phyloP scores from a whole-genome alignment of 352 stramenopile species.

The Pythium plurisporium region DNA sequence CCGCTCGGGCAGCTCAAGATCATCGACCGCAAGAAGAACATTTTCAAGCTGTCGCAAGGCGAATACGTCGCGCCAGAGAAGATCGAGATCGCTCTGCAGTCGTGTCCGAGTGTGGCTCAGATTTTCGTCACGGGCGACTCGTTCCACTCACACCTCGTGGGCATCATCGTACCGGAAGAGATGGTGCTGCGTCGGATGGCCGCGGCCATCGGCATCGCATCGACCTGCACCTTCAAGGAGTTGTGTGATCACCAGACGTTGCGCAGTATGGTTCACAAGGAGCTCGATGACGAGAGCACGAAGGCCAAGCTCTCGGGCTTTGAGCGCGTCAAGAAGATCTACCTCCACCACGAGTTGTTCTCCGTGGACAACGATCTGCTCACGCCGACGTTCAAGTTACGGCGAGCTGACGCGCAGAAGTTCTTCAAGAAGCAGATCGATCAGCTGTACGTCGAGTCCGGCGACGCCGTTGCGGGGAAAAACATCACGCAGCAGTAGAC shows the following conservation, averaged over 20 bases:
- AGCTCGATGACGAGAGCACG: slow-evolving; percentile 49
- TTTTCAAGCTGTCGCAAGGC: slow-evolving; percentile 92
- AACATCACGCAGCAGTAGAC: slow-evolving; percentile 24
- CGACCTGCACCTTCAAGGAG: slow-evolving; percentile 27
- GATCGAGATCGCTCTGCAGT: slow-evolving; percentile 92
- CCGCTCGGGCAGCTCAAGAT: slow-evolving; percentile 87
- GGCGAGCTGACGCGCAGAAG: slow-evolving; percentile 65
- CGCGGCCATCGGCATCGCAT: slow-evolving; percentile 31
- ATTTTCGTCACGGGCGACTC: slow-evolving; percentile 96
- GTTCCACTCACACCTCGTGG: slow-evolving; percentile 93
- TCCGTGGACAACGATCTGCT: slow-evolving; percentile 92
- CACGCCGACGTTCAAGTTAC: slow-evolving; percentile 97
- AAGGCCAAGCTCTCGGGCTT: slow-evolving; percentile 86
- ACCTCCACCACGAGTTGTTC: slow-evolving; percentile 90
- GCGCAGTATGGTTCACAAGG: slow-evolving; percentile 35
- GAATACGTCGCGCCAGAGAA: slow-evolving; percentile 97
- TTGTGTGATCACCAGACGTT: slow-evolving; percentile 51
- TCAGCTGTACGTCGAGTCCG: slow-evolving; percentile 57
- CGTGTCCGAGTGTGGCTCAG: slow-evolving; percentile 90
- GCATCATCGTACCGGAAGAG: slow-evolving; percentile 88
- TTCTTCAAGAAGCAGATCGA: slow-evolving; percentile 66
- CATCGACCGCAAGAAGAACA: slow-evolving; percentile 91
- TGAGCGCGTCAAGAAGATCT: slow-evolving; percentile 89
- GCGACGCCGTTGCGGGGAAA: slow-evolving; percentile 44
- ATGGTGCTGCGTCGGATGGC: slow-evolving; percentile 30